A percentile compares a stretch with the other conserved stretches of the same genome.
These are phyloP conservation scores for Withania somnifera DNA, from an alignment of 305 asterid species.

Conservation along the genomic window DNA sequence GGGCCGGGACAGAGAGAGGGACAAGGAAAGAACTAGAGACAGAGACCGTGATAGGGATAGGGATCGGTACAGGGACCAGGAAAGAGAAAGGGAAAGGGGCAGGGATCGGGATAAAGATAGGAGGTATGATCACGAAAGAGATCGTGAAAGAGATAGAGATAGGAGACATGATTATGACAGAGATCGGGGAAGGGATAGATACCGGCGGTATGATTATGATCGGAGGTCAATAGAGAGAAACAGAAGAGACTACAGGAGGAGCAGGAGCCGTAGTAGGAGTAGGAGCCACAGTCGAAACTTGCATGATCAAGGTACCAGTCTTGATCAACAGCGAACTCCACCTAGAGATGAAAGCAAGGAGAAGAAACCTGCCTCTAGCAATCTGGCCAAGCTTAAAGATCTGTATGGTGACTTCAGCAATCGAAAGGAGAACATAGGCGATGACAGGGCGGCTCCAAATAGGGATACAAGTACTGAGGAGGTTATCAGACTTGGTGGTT, in stretches of 20 bases:
- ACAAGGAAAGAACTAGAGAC: constrained; percentile 21
- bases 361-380: constrained; percentile 46
- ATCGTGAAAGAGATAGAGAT: constrained; percentile 19
- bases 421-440: constrained; percentile 45
- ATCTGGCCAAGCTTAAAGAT: constrained; percentile 86
- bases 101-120: constrained; percentile 12
- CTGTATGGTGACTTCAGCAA: constrained; percentile 63
- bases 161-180: constrained; percentile 20
- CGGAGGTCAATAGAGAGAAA: constrained; percentile 37
- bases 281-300: constrained; percentile 43
- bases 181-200: constrained; percentile 20
- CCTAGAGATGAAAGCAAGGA: constrained; percentile 38
- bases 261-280: constrained; percentile 38
- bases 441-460: constrained; percentile 30
- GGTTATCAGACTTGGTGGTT: constrained; percentile 88
- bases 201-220: constrained; percentile 19
- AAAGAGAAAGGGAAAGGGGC: constrained; percentile 14
- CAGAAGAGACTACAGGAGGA: constrained; percentile 61
- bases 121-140: constrained; percentile 16
- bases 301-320: constrained; percentile 25
- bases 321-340: constrained; percentile 33
- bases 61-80: constrained; percentile 18
- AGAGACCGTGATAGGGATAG: constrained; percentile 15
- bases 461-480: constrained; percentile 63
- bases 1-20: constrained; percentile 21